These are phyloP conservation scores for Agaricus sinodeliciosus DNA, from an alignment of 768 basidiomycete genomes.

Conservation along the genomic window DNA sequence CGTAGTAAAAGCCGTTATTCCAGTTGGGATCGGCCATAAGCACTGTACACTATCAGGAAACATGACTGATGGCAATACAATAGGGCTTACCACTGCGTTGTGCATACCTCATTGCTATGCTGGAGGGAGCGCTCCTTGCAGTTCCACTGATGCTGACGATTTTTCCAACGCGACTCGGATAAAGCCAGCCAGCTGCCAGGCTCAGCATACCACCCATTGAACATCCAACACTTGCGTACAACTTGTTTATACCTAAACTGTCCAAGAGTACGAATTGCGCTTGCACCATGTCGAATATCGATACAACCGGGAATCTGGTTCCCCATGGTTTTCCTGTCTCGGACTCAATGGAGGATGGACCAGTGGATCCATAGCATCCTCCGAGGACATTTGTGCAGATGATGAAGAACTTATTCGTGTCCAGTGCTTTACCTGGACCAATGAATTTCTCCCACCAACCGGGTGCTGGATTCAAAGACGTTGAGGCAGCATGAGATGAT, in stretches of 20 bases:
- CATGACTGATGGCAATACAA: not conserved
- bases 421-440: constrained; percentile 88
- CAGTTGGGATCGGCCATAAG: constrained; percentile 99
- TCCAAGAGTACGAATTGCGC: constrained; percentile 89
- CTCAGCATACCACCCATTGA: constrained; percentile 99
- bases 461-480: constrained; percentile 63
- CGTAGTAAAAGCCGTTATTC: constrained; percentile 99
- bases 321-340: constrained; percentile 68
- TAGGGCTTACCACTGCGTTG: constrained; percentile 76
- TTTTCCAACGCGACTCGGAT: constrained; percentile 83
- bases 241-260: constrained; percentile 70
- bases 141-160: constrained; percentile 94
- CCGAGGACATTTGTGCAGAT: constrained; percentile 96
- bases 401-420: constrained; percentile 88
- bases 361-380: constrained; percentile 96
- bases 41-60: constrained; percentile 39
- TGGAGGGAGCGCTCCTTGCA: constrained; percentile 84
- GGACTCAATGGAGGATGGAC: constrained; percentile 81
- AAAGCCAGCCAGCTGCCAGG: constrained; percentile 89
- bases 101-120: constrained; percentile 93
- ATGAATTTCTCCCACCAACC: constrained; percentile 99
- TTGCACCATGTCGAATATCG: constrained; percentile 95
- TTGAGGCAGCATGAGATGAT: constrained; percentile 90
- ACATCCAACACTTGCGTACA: constrained; percentile 91
- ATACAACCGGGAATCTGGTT: constrained; percentile 85